Conservation (phyloP, 2,329 filamentous ascomycete species). For the Monilinia laxa region DNA sequence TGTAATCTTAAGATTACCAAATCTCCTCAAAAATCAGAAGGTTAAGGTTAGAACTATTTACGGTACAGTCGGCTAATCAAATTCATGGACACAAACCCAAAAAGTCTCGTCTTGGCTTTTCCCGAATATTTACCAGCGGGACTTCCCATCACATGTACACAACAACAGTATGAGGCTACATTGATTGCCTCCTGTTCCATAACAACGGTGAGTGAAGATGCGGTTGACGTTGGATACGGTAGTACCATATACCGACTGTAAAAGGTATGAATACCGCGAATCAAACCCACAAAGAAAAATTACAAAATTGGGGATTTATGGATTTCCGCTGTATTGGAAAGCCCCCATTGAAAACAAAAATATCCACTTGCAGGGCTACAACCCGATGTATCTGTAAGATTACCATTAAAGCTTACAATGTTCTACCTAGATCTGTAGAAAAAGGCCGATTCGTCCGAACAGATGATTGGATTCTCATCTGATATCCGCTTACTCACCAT, state of each 20-base stretch:
- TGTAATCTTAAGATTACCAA: too few species aligned
- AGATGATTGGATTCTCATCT: too few species aligned
- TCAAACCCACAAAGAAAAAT: neutral
- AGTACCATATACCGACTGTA: too few species aligned
- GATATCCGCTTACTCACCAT: too few species aligned
- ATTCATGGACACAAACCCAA: neutral
- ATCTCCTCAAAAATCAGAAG: neutral
- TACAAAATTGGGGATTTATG: neutral
- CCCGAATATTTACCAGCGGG: neutral
- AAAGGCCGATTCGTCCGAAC: too few species aligned
- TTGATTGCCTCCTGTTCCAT: neutral
- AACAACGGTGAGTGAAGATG: neutral
- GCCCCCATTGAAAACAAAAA: neutral
- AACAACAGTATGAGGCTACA: neutral
- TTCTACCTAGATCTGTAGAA: too few species aligned
- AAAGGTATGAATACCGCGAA: neutral
- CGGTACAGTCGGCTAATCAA: too few species aligned
- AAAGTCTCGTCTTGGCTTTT: neutral
- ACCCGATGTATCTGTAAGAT: neutral
- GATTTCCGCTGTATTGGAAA: neutral
- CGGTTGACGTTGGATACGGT: too few species aligned
- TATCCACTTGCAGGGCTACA: conserved; percentile 1
- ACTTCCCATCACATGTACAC: neutral
- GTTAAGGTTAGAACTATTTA: too few species aligned
- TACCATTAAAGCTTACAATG: too few species aligned